Conservation (phyloP, 441 rosid genomes). For the Flueggea neowawraea region DNA sequence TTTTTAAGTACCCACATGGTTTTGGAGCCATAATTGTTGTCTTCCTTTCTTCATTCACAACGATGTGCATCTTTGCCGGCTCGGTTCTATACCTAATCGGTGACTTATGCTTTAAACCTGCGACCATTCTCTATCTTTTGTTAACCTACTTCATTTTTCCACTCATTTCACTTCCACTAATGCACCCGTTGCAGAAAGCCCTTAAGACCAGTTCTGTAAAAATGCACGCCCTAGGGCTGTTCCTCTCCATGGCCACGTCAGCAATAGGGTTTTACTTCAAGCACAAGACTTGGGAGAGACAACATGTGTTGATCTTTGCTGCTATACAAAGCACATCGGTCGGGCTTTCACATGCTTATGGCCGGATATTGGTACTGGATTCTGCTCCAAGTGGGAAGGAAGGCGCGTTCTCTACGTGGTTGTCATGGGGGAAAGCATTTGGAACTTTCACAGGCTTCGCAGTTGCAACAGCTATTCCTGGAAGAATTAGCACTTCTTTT, state of each 20-base stretch:
- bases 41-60: constrained; percentile 42
- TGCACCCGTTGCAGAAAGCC: constrained; percentile 39
- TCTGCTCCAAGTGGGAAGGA: constrained; percentile 49
- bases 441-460: constrained; percentile 55
- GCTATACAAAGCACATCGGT: constrained; percentile 49
- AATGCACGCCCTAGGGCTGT: constrained; percentile 49
- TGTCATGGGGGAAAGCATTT: constrained; percentile 33
- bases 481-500: constrained; percentile 30
- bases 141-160: constrained; percentile 51
- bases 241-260: constrained; percentile 38
- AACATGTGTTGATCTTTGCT: constrained; percentile 32
- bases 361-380: constrained; percentile 42
- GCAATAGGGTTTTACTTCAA: constrained; percentile 41
- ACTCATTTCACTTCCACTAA: constrained; percentile 33
- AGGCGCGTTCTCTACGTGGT: constrained; percentile 49
- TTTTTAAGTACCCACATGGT: constrained; percentile 42
- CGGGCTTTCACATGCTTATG: constrained; percentile 44
- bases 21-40: constrained; percentile 31
- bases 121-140: constrained; percentile 34
- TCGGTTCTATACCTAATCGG: constrained; percentile 38
- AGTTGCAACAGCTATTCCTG: constrained; percentile 37
- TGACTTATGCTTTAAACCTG: constrained; percentile 40
- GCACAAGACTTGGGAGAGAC: constrained; percentile 30
- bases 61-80: constrained; percentile 55
- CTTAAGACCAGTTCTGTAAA: constrained; percentile 34